Percentiles rank a stretch among this genome's conserved stretches.
phyloP scores from a whole-genome alignment of 768 basidiomycete species.

The Phanerochaete sordida region DNA sequence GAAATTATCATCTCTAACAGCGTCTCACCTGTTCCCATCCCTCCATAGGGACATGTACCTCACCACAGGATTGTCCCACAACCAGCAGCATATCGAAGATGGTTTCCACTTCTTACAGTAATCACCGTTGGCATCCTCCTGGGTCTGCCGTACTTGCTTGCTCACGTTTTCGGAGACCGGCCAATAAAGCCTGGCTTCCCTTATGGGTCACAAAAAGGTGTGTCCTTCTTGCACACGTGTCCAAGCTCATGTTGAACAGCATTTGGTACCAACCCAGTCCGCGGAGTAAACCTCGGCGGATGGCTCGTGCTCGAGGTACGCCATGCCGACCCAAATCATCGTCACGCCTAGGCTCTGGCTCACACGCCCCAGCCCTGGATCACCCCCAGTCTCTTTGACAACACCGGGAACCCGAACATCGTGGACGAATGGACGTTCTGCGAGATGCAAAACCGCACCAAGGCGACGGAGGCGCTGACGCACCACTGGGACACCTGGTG shows the following conservation, averaged over 20 bases:
- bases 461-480: constrained; percentile 48
- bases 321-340: too few relatives aligned
- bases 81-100: too few relatives aligned
- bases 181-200: constrained; percentile 57
- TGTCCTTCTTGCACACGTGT: neutral
- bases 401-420: constrained; percentile 52
- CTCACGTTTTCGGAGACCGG: constrained; percentile 18
- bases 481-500: constrained; percentile 66
- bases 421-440: constrained; percentile 82
- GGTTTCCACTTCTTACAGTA: neutral
- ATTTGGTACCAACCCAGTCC: constrained; percentile 36
- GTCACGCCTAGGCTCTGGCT: too few relatives aligned
- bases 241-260: neutral
- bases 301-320: constrained; percentile 55
- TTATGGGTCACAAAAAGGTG: constrained; percentile 59
- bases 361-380: constrained; percentile 57
- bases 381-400: constrained; percentile 71
- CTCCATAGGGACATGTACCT: too few relatives aligned
- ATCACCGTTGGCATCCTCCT: constrained; percentile 19
- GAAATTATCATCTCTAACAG: too few relatives aligned
- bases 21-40: constrained; percentile 16
- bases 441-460: constrained; percentile 48
- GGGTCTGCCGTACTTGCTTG: constrained; percentile 24
- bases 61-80: too few relatives aligned
- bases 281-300: constrained; percentile 81